Percentiles rank a stretch among this genome's conserved stretches.
Conservation (phyloP, 2,329 filamentous ascomycete species). For the Sporothrix brunneoviolacea region DNA sequence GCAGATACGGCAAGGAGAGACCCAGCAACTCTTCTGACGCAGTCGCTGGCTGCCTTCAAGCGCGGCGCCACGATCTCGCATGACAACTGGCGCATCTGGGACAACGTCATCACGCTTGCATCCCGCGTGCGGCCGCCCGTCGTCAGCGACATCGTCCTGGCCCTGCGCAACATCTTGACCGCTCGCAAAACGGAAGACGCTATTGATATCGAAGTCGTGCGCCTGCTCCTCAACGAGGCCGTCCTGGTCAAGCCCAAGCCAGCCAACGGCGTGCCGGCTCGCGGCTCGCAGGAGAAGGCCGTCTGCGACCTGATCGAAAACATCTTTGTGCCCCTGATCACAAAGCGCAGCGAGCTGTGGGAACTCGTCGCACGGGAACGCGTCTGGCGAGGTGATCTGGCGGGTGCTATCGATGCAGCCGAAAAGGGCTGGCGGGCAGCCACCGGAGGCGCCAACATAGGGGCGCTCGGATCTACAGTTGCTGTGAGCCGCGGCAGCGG, state of each 20-base stretch:
- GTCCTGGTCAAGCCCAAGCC: slow-evolving; percentile 38
- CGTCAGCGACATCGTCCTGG: slow-evolving; percentile 67
- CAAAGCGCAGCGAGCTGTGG: slow-evolving; percentile 71
- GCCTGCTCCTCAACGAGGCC: slow-evolving; percentile 64
- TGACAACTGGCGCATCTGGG: slow-evolving; percentile 90
- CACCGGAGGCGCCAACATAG: slow-evolving; percentile 27
- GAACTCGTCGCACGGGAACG: slow-evolving; percentile 63
- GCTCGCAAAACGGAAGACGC: slow-evolving; percentile 73
- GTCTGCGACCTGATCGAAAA: slow-evolving; percentile 69
- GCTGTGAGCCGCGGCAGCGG: slow-evolving; percentile 23
- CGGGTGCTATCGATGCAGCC: slow-evolving; percentile 69
- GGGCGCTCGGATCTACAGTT: slow-evolving; percentile 36
- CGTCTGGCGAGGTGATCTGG: slow-evolving; percentile 64
- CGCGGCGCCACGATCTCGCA: slow-evolving; percentile 76
- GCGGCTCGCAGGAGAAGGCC: slow-evolving; percentile 55
- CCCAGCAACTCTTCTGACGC: slow-evolving; percentile 57
- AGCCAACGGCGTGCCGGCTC: slow-evolving; percentile 36
- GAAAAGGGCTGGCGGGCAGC: slow-evolving; percentile 86
- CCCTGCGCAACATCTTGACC: slow-evolving; percentile 67
- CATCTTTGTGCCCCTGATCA: slow-evolving; percentile 75
- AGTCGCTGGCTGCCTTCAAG: slow-evolving; percentile 79
- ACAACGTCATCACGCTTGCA: slow-evolving; percentile 86
- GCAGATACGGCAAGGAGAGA: slow-evolving; percentile 32
- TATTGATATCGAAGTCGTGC: slow-evolving; percentile 67
- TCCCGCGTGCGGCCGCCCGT: slow-evolving; percentile 69